Percentiles rank a stretch among this genome's conserved stretches.
phyloP scores from a whole-genome alignment of 805 yeast species.

The Pachysolen tannophilus region DNA sequence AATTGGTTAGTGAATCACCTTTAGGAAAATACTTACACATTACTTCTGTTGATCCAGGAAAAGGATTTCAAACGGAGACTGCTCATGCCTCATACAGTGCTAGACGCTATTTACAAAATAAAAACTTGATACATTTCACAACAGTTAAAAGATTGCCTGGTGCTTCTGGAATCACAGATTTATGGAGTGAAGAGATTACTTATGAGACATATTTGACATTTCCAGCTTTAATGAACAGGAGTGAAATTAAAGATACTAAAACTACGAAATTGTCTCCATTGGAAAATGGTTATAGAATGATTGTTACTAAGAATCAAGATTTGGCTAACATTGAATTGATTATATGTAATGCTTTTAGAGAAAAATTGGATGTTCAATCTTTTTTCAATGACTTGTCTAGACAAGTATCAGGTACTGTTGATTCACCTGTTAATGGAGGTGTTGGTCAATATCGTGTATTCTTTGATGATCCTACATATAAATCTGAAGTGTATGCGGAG shows the following conservation, averaged over 20 bases:
- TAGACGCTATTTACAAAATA: slow-evolving; percentile 66
- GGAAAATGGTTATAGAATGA: slow-evolving; percentile 67
- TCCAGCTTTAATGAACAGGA: slow-evolving; percentile 84
- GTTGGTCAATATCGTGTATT: slow-evolving; percentile 75
- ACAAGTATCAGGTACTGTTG: slow-evolving; percentile 76
- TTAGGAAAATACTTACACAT: slow-evolving; percentile 72
- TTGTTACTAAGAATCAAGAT: slow-evolving; percentile 64
- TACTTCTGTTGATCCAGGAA: slow-evolving; percentile 62
- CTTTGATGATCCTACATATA: slow-evolving; percentile 34
- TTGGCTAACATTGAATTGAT: slow-evolving; percentile 58
- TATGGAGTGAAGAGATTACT: slow-evolving; percentile 86
- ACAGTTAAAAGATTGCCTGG: slow-evolving; percentile 68
- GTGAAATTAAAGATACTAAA: slow-evolving; percentile 49
- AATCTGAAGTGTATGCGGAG: slow-evolving; percentile 14
- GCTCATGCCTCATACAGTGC: slow-evolving; percentile 51
- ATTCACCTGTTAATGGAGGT: slow-evolving; percentile 91
- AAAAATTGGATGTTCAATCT: slow-evolving; percentile 38
- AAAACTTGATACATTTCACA: slow-evolving; percentile 62
- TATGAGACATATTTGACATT: slow-evolving; percentile 68
- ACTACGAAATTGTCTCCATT: slow-evolving; percentile 67
- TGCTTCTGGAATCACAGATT: slow-evolving; percentile 57
- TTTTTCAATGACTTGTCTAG: slow-evolving; percentile 60
- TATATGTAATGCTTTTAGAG: slow-evolving; percentile 43
- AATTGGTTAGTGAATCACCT: slow-evolving; percentile 39
- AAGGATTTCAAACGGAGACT: slow-evolving; percentile 38